Conservation (phyloP, 2,329 filamentous ascomycete species). For the Sclerotinia borealis region DNA sequence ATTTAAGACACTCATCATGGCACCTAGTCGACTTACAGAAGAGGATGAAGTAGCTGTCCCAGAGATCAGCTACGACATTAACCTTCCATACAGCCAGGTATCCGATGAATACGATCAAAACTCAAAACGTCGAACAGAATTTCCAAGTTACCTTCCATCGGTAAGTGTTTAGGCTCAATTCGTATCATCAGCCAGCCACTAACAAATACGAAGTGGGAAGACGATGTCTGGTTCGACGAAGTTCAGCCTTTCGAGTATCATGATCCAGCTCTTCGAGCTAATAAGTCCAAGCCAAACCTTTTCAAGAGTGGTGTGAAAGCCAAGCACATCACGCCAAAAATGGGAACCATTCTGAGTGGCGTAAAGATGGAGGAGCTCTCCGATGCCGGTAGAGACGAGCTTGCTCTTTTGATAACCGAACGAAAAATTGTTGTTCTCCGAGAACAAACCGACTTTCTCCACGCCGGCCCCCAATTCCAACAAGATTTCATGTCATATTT, state of each 20-base stretch:
- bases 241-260: slow-evolving; percentile 39
- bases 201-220: slow-evolving; percentile 34
- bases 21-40: slow-evolving; percentile 19
- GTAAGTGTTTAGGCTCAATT: slow-evolving; percentile 3
- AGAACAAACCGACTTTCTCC: slow-evolving; percentile 41
- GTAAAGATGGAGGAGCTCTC: slow-evolving; percentile 36
- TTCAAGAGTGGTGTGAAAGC: slow-evolving; percentile 55
- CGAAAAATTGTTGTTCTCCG: slow-evolving; percentile 45
- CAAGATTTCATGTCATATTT: slow-evolving; percentile 55
- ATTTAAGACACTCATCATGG: slow-evolving; percentile 15
- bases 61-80: slow-evolving; percentile 39
- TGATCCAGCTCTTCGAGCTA: slow-evolving; percentile 47
- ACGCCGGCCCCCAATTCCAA: slow-evolving; percentile 56
- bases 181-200: neutral
- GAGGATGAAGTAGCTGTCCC: slow-evolving; percentile 19
- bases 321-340: slow-evolving; percentile 45
- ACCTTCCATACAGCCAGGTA: slow-evolving; percentile 40
- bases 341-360: slow-evolving; percentile 38
- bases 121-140: slow-evolving; percentile 34
- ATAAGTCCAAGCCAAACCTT: slow-evolving; percentile 56
- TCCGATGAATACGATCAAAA: slow-evolving; percentile 34
- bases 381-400: slow-evolving; percentile 36
- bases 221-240: slow-evolving; percentile 39
- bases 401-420: slow-evolving; percentile 38
- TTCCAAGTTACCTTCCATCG: slow-evolving; percentile 41